Evolutionary conservation across 805 yeast genomes (phyloP), one percentile per base, ranked within the genome.

Genomic region (Metschnikowia matae): DNA sequence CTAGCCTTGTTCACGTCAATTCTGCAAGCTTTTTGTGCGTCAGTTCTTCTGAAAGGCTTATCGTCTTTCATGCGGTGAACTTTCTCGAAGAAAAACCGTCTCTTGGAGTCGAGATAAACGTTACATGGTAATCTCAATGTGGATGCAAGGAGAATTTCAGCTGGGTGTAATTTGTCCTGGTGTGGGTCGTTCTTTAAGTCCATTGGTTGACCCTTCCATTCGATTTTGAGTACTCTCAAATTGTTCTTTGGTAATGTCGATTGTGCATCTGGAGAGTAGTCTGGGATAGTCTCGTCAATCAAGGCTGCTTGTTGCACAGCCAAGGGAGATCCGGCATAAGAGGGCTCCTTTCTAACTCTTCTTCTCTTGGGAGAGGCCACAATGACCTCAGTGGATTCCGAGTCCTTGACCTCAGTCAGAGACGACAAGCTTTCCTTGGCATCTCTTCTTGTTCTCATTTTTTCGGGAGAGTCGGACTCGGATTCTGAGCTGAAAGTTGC

Each of bases 171-270:
- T 59, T 84, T 78, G 43, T 71, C 70, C 46, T 79, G 68, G 57
- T 88, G 78, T 18, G 96, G 95, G 68, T 94, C 98, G 32, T 68
- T 61, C 15, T 85, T 75, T 50, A 92, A 77, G 66, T 88, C 95
- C 97, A 92, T 90, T 35, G 97, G 96, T 60, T 90, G 96, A 10
- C 98, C 99, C 71, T 91, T 92, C 99, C 99, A 92, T 67, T 92
- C 98, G 34, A 95, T 87, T 63, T 85, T 85, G 59, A 91, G 75
- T 56, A 89, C 83, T 70, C 85, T 83, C 50, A 78, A 71, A 61
- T 82, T 84, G 43, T 63, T 66, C 55, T 74, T 81, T 59, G 96
- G 95, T 54, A 91, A 73, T 1, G 86, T 75, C 3, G 51, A 46
- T 2, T 74, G 61, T 13, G 81, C 57, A 17, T 86, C 75, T 3